These are phyloP conservation scores for Fusarium sp. DNA, from an alignment of 2,329 filamentous ascomycete species.

Conservation along the genomic window DNA sequence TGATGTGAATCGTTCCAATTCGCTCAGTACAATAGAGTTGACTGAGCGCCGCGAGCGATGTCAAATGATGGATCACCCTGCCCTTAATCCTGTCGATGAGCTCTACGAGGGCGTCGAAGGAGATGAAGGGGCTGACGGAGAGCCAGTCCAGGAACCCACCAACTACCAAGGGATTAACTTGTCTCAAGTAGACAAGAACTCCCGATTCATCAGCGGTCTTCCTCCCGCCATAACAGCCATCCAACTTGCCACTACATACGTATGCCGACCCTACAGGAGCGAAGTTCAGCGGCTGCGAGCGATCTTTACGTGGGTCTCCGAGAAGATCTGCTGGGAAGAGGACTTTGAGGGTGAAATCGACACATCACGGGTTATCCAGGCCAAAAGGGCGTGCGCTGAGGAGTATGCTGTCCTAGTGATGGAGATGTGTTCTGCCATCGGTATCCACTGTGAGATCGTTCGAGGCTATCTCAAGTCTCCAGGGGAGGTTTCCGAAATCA, in stretches of 20 bases:
- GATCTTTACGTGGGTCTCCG: slow-evolving; percentile 98
- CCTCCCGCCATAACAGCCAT: slow-evolving; percentile 84
- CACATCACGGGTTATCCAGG: slow-evolving; percentile 83
- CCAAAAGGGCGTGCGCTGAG: slow-evolving; percentile 83
- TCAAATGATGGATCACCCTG: slow-evolving; percentile 92
- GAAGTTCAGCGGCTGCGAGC: slow-evolving; percentile 92
- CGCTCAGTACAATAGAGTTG: slow-evolving; percentile 87
- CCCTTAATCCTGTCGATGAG: slow-evolving; percentile 89
- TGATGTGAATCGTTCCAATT: slow-evolving; percentile 95
- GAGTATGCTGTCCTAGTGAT: slow-evolving; percentile 89
- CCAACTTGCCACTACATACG: slow-evolving; percentile 87
- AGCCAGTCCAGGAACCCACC: slow-evolving; percentile 82
- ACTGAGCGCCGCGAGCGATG: slow-evolving; percentile 88
- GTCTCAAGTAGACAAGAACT: slow-evolving; percentile 92
- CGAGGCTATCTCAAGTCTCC: slow-evolving; percentile 91
- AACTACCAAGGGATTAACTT: slow-evolving; percentile 86
- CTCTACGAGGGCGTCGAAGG: slow-evolving; percentile 86
- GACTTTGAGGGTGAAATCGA: slow-evolving; percentile 89
- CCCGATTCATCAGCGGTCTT: slow-evolving; percentile 86
- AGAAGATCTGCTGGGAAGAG: slow-evolving; percentile 95
- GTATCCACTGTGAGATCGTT: slow-evolving; percentile 87
- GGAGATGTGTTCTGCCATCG: slow-evolving; percentile 94
- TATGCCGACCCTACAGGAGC: slow-evolving; percentile 93
- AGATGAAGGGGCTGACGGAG: slow-evolving; percentile 87
- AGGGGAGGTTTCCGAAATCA: slow-evolving; percentile 83